Evolutionary conservation across 805 yeast genomes (phyloP).

Genomic region (Lachancea nothofagi): DNA sequence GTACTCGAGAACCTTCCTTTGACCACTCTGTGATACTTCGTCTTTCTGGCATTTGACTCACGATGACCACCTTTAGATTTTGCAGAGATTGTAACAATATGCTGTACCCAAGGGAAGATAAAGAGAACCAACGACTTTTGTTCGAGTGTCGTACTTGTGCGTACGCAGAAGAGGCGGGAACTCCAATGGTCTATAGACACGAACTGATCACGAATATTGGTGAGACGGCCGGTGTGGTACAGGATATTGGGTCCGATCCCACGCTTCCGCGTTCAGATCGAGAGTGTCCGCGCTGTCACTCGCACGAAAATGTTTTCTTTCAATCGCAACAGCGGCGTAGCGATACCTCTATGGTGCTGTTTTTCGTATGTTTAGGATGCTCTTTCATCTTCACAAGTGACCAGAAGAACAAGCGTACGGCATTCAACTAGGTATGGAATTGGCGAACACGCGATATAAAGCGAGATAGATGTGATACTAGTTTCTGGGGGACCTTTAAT

Average conservation of each 20-base stretch:
- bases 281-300: conserved; percentile 85
- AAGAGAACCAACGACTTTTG: conserved; percentile 58
- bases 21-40: not conserved
- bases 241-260: conserved; percentile 95
- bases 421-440: conserved; percentile 21
- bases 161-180: conserved; percentile 85
- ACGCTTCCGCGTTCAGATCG: conserved; percentile 93
- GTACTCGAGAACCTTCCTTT: not conserved
- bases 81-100: conserved; percentile 96
- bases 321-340: conserved; percentile 93
- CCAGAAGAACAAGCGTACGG: conserved; percentile 34
- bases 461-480: too few relatives aligned
- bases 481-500: too few relatives aligned
- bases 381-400: conserved; percentile 54
- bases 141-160: conserved; percentile 94
- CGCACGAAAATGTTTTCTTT: conserved; percentile 89
- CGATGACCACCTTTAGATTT: conserved; percentile 89
- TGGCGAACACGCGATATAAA: too few relatives aligned
- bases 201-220: conserved; percentile 86
- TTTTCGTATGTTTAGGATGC: conserved; percentile 87
- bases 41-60: conserved; percentile 2
- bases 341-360: conserved; percentile 91
- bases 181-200: conserved; percentile 84
- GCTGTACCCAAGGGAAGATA: conserved; percentile 96
- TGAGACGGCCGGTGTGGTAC: conserved; percentile 95